These are phyloP conservation scores for Laguncularia racemosa DNA, from an alignment of 345 rosid genomes.

Conservation along the genomic window DNA sequence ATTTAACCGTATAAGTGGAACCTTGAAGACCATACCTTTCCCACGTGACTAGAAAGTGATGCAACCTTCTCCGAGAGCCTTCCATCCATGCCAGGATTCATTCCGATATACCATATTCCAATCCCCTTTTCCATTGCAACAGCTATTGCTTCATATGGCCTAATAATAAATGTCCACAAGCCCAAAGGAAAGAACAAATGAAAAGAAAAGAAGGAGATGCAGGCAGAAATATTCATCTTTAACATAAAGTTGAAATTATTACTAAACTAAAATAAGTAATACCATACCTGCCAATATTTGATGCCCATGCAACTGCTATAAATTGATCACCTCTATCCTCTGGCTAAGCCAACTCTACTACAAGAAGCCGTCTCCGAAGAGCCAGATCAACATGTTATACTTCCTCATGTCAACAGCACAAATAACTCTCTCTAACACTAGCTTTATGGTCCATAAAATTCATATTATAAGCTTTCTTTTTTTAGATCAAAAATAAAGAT, in stretches of 20 bases:
- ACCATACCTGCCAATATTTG: conserved; percentile 78
- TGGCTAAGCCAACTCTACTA: conserved; percentile 78
- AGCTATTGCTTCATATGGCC: conserved; percentile 78
- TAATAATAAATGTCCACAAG: conserved; percentile 8
- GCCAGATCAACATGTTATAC: conserved; percentile 26
- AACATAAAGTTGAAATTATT: background rate
- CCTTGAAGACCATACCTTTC: conserved; percentile 48
- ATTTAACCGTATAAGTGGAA: background rate
- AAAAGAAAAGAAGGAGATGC: no score
- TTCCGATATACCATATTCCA: conserved; percentile 73
- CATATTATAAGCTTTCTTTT: no score
- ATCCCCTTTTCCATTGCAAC: conserved; percentile 77
- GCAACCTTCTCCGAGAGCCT: conserved; percentile 72
- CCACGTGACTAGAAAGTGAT: conserved; percentile 56
- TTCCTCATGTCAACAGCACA: no score
- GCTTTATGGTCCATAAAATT: no score
- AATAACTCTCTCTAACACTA: no score
- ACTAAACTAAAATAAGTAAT: background rate
- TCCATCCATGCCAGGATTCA: conserved; percentile 62
- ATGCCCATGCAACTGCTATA: conserved; percentile 81
- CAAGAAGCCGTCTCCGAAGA: conserved; percentile 90
- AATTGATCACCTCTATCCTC: conserved; percentile 70
- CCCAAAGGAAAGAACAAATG: no score
- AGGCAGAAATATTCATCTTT: background rate
- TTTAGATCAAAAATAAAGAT: no score